Base-by-base conservation (phyloP, 805 yeast genomes). In the Kodamaea jinghongensis region DNA sequence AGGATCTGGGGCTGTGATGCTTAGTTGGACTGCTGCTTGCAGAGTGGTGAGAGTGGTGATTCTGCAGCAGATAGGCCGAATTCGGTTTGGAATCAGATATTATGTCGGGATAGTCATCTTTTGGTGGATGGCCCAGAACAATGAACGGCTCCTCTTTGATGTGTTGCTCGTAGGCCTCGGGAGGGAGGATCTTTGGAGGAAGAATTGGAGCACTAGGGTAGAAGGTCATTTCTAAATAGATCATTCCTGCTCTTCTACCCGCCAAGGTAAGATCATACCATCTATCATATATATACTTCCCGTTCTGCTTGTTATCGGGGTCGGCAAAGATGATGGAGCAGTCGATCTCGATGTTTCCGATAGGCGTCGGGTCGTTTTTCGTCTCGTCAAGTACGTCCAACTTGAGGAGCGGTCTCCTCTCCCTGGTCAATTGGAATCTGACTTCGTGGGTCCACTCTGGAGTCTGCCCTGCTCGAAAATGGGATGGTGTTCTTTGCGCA, bases 161-260 rank as follows among this genome's bases (percentile, higher is more conserved):
- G 27, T 33, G 38, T 8, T 34, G 32, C 17, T 28, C 33, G 27
- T 35, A 38, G 10, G 20, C 25, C 10, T 16, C 12, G 4, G 31
- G 31, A 10, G 17, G 26, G 4, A 20, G 23, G 7, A 46, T 33
- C 40, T 69, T 70, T 6, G 73, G 71, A 3, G 75, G 75, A 16
- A 66, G 47, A 4, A 69, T 51, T 1, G 75, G 75, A 3, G 69
- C 71, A 35, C 61, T 50, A 2, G 96, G 93, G 55, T 86, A 87
- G 55, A 87, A 93, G 0, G 97, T 88, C 84, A 93, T 82, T 54
- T 93, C 98, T 40, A 93, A 64, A 60, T 81, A 91, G 1, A 93
- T 78, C 59, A 79, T 86, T 2, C 99, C 99, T 1, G 96, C 96
- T 40, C 83, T 79, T 50, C 81, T 78, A 14, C 79, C 81, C 33